Evolutionary conservation across 306 rosid species (phyloP).

Genomic region (Cucumis hystrix): DNA sequence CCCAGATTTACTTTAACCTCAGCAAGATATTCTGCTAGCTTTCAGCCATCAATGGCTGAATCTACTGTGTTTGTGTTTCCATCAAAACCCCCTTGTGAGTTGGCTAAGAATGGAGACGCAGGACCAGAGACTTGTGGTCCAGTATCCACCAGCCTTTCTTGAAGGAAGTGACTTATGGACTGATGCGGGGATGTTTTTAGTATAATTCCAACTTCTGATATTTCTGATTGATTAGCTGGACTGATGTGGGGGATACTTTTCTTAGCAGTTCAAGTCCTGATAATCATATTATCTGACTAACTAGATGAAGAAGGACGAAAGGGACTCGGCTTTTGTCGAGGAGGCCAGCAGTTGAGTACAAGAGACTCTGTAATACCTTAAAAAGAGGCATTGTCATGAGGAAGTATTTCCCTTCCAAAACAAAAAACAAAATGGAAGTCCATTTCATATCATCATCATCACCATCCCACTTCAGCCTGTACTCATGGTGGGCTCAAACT

Average conservation of each 20-base stretch:
- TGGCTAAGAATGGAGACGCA: conserved; percentile 21
- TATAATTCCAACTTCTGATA: conserved; percentile 5
- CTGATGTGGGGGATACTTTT: not conserved
- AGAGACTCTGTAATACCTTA: not conserved
- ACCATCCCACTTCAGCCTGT: not conserved
- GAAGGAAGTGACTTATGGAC: conserved; percentile 3
- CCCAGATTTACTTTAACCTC: conserved; percentile 68
- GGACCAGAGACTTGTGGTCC: conserved; percentile 33
- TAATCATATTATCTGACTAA: not conserved
- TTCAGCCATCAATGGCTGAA: conserved; percentile 41
- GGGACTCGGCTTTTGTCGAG: conserved; percentile 7
- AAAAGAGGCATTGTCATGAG: not conserved
- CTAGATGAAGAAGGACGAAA: not conserved
- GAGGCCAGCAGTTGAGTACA: not conserved
- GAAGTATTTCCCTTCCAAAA: not conserved
- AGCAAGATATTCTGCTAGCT: conserved; percentile 62
- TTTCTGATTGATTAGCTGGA: conserved; percentile 6
- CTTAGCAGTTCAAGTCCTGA: conserved; percentile 3
- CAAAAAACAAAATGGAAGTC: not conserved
- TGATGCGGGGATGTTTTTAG: not conserved
- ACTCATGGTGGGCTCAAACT: not conserved
- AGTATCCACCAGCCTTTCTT: conserved; percentile 16
- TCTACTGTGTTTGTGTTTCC: conserved; percentile 62
- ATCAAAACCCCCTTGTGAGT: conserved; percentile 60
- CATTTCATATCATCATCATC: not conserved